Conservation (phyloP, 495 filamentous ascomycete genomes). For the Lophiotrema nucula region DNA sequence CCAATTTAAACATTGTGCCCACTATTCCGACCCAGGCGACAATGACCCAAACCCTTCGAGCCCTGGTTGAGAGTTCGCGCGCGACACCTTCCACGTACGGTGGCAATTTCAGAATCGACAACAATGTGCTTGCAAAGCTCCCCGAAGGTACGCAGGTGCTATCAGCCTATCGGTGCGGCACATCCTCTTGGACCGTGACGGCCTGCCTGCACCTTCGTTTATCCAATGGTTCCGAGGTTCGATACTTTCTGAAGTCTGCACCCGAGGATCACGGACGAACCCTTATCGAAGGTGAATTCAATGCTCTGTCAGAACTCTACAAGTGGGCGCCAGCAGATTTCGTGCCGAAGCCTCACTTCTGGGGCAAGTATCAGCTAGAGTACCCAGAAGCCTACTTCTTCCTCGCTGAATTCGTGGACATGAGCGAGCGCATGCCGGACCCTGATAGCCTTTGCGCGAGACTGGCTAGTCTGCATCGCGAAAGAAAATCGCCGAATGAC, state of each 20-base stretch:
- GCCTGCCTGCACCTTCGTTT: not conserved
- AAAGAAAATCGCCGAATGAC: not conserved
- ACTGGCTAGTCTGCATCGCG: not conserved
- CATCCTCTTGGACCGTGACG: not conserved
- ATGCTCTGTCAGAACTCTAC: conserved; percentile 21
- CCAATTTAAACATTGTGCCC: no score
- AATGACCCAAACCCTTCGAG: no score
- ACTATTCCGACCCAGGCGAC: no score
- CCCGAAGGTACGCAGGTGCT: no score
- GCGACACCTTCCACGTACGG: no score
- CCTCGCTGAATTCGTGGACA: conserved; percentile 29
- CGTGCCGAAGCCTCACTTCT: conserved; percentile 30
- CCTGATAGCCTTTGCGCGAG: not conserved
- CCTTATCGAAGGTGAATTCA: conserved; percentile 32
- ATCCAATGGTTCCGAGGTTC: not conserved
- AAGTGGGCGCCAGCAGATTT: conserved; percentile 23
- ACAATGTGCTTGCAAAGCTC: no score
- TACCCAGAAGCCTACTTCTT: conserved; percentile 31
- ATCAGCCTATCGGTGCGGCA: no score
- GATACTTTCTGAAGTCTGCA: not conserved
- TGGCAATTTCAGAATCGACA: no score
- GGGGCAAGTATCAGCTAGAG: conserved; percentile 19
- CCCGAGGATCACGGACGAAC: not conserved
- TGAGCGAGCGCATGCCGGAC: conserved; percentile 5
- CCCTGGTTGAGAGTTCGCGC: no score